Evolutionary conservation across 108 stramenopile genomes (phyloP).

Genomic region (Schizochytrium sp.): DNA sequence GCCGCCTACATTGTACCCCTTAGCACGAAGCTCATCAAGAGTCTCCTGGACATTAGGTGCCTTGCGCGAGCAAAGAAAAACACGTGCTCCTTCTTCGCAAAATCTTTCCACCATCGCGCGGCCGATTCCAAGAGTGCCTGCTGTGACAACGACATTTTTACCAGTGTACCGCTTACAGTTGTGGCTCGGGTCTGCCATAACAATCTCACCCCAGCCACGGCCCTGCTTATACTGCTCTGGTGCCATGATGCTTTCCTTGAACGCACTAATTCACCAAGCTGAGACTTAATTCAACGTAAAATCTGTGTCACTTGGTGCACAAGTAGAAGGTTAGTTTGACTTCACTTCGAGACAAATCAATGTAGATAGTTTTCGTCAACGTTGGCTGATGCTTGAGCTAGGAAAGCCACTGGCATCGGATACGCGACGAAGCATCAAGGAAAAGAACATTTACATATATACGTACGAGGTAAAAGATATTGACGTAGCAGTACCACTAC

Average conservation of each 20-base stretch:
- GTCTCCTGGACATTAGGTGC: not conserved
- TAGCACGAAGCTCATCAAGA: conserved; percentile 30
- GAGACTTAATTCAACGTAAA: no score
- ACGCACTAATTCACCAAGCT: not conserved
- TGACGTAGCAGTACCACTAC: no score
- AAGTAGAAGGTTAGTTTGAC: no score
- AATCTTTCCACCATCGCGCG: conserved; percentile 62
- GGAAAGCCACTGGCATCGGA: no score
- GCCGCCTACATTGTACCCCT: conserved; percentile 41
- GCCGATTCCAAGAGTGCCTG: conserved; percentile 57
- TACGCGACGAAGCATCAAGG: no score
- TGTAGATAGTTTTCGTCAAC: no score
- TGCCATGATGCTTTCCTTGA: not conserved
- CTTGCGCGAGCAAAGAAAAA: conserved; percentile 57
- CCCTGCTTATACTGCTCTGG: conserved; percentile 33
- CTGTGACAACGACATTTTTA: conserved; percentile 54
- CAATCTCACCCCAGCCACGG: conserved; percentile 23
- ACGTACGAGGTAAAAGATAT: no score
- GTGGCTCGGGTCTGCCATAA: conserved; percentile 34
- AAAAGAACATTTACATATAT: no score
- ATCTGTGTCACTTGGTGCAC: no score
- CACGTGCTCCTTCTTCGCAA: conserved; percentile 6
- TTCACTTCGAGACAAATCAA: no score
- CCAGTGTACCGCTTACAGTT: conserved; percentile 25
- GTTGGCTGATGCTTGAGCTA: no score